A percentile compares a stretch with the other conserved stretches of the same genome.
Evolutionary conservation across 495 filamentous ascomycete genomes (phyloP).

Genomic region (Polyplosphaeria fusca): DNA sequence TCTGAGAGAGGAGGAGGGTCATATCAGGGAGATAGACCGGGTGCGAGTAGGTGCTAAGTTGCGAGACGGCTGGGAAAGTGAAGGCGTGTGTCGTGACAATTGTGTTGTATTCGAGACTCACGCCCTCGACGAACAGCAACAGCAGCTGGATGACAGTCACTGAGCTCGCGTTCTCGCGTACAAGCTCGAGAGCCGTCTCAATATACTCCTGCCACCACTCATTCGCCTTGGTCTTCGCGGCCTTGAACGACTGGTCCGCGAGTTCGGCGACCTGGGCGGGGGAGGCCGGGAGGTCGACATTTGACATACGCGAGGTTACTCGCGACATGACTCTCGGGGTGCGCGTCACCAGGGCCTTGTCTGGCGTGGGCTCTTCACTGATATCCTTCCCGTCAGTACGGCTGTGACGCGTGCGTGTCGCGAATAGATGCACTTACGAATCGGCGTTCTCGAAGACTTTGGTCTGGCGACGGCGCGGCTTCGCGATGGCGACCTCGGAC

Average conservation of each 20-base stretch:
- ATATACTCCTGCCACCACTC: slow-evolving; percentile 49
- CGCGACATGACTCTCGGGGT: slow-evolving; percentile 57
- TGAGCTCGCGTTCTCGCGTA: slow-evolving; percentile 41
- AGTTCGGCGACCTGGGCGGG: slow-evolving; percentile 79
- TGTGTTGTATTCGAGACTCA: slow-evolving; percentile 56
- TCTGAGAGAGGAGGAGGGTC: slow-evolving; percentile 69
- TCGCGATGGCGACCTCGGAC: slow-evolving; percentile 41
- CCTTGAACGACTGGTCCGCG: slow-evolving; percentile 71
- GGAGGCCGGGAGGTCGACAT: slow-evolving; percentile 65
- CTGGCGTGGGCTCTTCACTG: slow-evolving; percentile 26
- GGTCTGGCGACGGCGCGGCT: slow-evolving; percentile 38
- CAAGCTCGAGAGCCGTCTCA: slow-evolving; percentile 53
- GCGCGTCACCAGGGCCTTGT: slow-evolving; percentile 44
- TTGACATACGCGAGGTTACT: slow-evolving; percentile 43
- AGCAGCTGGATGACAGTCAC: slow-evolving; percentile 58
- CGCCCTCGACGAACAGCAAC: slow-evolving; percentile 55
- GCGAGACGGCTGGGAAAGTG: slow-evolving; percentile 49
- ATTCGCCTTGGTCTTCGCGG: slow-evolving; percentile 53
- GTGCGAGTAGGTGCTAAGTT: slow-evolving; percentile 49
- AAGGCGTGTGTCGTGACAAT: slow-evolving; percentile 68
- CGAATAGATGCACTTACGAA: slow-evolving; percentile 35
- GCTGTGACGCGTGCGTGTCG: slow-evolving; percentile 35
- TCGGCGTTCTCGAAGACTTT: slow-evolving; percentile 5
- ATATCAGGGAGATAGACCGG: slow-evolving; percentile 72
- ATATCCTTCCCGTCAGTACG: slow-evolving; percentile 6